These are phyloP conservation scores for Gossypium longicalyx DNA, from an alignment of 345 rosid genomes.

Conservation along the genomic window DNA sequence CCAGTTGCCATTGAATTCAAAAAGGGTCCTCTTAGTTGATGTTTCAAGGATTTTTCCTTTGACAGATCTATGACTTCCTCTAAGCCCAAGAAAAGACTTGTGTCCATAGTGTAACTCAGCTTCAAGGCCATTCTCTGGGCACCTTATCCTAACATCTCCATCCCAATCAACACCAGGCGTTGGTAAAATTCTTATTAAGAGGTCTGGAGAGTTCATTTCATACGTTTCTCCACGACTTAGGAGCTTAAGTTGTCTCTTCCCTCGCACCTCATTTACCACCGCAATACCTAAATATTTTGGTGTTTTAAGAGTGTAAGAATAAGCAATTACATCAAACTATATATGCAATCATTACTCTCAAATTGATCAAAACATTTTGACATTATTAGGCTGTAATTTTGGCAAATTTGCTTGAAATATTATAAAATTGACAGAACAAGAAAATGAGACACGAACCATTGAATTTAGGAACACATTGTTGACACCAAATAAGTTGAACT, in stretches of 20 bases:
- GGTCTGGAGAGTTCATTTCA: constrained; percentile 71
- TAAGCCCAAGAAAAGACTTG: constrained; percentile 36
- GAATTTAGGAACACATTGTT: constrained; percentile 59
- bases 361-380: not conserved
- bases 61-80: constrained; percentile 41
- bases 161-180: constrained; percentile 57
- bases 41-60: constrained; percentile 61
- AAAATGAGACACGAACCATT: constrained; percentile 34
- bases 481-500: constrained; percentile 64
- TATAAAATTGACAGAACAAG: not conserved
- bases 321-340: not conserved
- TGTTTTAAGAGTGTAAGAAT: not conserved
- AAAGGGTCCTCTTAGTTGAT: constrained; percentile 38
- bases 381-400: not conserved
- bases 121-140: constrained; percentile 58
- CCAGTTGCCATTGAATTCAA: constrained; percentile 67
- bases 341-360: not conserved
- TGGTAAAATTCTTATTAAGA: constrained; percentile 55
- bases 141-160: constrained; percentile 51
- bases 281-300: constrained; percentile 38
- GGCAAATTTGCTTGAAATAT: not conserved
- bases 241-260: constrained; percentile 61
- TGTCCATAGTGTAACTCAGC: constrained; percentile 48
- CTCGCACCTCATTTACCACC: constrained; percentile 62
- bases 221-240: constrained; percentile 54